Evolutionary conservation across 2,329 filamentous ascomycete genomes (phyloP).

Genomic region (Arthrobotrys musiformis): DNA sequence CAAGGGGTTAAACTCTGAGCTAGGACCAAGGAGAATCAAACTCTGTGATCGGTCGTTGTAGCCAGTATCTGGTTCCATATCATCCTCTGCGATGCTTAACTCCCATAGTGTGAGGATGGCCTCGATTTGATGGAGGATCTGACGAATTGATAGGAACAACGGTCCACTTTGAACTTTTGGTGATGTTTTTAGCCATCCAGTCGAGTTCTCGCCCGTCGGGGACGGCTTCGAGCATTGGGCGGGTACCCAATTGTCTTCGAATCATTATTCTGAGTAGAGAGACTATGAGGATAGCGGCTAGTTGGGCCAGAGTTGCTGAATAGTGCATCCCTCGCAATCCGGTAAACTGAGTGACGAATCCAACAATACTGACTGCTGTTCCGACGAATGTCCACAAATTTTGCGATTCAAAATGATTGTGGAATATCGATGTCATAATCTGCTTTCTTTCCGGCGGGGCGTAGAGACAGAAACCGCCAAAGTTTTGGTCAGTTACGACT

Average conservation of each 20-base stretch:
- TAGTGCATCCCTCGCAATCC: conserved; percentile 56
- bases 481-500: conserved; percentile 57
- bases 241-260: conserved; percentile 42
- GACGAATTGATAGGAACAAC: background rate
- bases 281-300: conserved; percentile 46
- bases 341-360: conserved; percentile 57
- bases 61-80: too few relatives aligned
- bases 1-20: conserved; percentile 14
- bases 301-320: conserved; percentile 53
- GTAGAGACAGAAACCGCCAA: conserved; percentile 54
- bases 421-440: conserved; percentile 1
- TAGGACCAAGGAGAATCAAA: conserved; percentile 23
- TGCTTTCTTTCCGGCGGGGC: conserved; percentile 5
- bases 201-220: conserved; percentile 44
- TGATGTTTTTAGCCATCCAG: conserved; percentile 28
- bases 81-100: background rate
- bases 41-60: conserved; percentile 9
- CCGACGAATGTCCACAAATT: conserved; percentile 19
- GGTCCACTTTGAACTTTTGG: background rate
- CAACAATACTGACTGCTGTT: conserved; percentile 28
- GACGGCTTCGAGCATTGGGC: conserved; percentile 21
- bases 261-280: conserved; percentile 47
- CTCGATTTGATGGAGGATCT: background rate
- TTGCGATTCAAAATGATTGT: background rate
- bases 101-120: conserved; percentile 31